Conservation (phyloP, 169 alveolate species). For the Plasmodium knowlesi region DNA sequence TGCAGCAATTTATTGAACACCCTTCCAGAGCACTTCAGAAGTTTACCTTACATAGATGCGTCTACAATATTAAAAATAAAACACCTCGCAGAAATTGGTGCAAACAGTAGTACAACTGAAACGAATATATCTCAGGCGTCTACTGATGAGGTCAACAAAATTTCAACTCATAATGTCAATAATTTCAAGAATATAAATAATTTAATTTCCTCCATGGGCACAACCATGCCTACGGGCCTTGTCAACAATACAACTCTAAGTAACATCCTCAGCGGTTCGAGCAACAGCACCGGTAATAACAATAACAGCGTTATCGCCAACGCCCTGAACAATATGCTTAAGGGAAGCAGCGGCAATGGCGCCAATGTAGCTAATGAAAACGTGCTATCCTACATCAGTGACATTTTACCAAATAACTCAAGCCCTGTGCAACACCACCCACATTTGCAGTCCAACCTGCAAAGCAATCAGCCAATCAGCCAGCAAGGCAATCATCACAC, state of each 20-base stretch:
- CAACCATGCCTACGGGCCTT: background rate
- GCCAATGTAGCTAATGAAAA: conserved; percentile 38
- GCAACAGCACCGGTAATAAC: background rate
- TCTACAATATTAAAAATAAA: conserved; percentile 65
- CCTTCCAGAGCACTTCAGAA: conserved; percentile 67
- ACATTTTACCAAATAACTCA: conserved; percentile 38
- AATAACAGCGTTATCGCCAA: conserved; percentile 4
- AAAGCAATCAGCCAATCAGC: background rate
- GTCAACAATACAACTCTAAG: background rate
- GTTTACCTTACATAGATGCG: conserved; percentile 61
- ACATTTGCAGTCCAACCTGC: background rate
- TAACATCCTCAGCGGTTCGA: background rate
- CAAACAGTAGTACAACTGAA: conserved; percentile 8
- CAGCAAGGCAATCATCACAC: background rate
- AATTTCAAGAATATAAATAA: conserved; percentile 28
- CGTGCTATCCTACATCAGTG: conserved; percentile 18
- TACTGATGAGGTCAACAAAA: conserved; percentile 26
- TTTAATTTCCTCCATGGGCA: background rate
- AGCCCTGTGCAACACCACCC: background rate
- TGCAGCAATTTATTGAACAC: conserved; percentile 27
- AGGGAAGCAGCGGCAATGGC: background rate
- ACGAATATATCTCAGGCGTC: conserved; percentile 10
- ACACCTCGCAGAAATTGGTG: conserved; percentile 21
- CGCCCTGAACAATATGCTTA: conserved; percentile 5
- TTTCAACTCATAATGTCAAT: conserved; percentile 1